Percentiles rank a stretch among this genome's conserved stretches.
phyloP scores from a whole-genome alignment of 148 eudicot genomes.

The Chenopodium formosanum region DNA sequence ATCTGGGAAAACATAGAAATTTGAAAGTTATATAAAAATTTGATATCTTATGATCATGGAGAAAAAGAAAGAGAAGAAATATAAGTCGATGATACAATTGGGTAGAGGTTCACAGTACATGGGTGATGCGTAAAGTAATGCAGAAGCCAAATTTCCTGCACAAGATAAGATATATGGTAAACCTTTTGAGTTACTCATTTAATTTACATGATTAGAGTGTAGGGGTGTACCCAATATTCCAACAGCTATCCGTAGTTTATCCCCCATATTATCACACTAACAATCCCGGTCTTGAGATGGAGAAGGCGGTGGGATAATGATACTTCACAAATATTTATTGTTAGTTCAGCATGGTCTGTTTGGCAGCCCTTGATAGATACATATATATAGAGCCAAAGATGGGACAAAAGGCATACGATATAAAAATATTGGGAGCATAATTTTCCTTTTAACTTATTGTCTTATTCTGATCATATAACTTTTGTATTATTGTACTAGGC shows the following conservation, averaged over 20 bases:
- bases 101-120: constrained; percentile 37
- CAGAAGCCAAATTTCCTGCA: constrained; percentile 76
- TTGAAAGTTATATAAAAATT: neutral
- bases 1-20: constrained; percentile 35
- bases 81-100: neutral
- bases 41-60: neutral
- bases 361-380: constrained; percentile 15
- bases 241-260: constrained; percentile 47
- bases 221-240: constrained; percentile 60
- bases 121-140: constrained; percentile 73
- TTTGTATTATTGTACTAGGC: neutral
- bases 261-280: constrained; percentile 43
- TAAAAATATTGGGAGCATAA: constrained; percentile 25
- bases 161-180: constrained; percentile 16
- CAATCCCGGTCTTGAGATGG: constrained; percentile 16
- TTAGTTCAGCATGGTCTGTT: constrained; percentile 6
- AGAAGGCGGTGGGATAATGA: neutral
- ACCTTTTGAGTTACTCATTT: neutral
- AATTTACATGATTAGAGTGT: neutral
- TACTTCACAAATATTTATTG: neutral
- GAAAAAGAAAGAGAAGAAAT: neutral
- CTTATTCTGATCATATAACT: neutral
- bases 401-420: constrained; percentile 12
- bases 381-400: constrained; percentile 14
- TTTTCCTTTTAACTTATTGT: constrained; percentile 12